Conservation (phyloP, 805 yeast genomes). For the Millerozyma miso region DNA sequence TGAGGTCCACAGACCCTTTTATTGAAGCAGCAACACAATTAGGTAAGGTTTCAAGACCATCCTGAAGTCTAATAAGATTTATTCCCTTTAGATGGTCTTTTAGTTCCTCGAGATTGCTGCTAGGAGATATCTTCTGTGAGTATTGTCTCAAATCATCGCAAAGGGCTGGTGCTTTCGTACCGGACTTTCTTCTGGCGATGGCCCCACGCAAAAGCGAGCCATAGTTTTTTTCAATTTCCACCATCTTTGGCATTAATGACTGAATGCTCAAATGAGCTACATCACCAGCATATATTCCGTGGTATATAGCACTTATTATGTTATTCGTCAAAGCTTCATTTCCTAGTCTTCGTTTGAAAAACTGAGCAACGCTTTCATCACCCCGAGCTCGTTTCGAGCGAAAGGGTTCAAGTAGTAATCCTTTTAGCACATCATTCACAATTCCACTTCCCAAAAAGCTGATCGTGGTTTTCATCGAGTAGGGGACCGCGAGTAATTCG, state of each 20-base stretch:
- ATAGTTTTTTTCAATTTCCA: constrained; percentile 51
- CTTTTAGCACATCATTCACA: constrained; percentile 37
- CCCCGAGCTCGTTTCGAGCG: constrained; percentile 18
- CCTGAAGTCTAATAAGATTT: constrained; percentile 58
- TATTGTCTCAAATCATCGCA: constrained; percentile 29
- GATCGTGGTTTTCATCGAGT: constrained; percentile 26
- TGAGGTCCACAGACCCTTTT: constrained; percentile 39
- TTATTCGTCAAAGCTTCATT: constrained; percentile 44
- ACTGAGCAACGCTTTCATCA: constrained; percentile 73
- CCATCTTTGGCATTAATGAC: constrained; percentile 53
- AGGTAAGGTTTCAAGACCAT: constrained; percentile 58
- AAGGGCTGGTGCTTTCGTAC: constrained; percentile 2
- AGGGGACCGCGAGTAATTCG: constrained; percentile 53
- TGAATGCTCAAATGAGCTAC: constrained; percentile 59
- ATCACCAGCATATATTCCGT: constrained; percentile 87
- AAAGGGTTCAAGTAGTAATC: constrained; percentile 52
- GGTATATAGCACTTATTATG: constrained; percentile 73
- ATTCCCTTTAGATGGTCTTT: constrained; percentile 40
- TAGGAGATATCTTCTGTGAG: constrained; percentile 34
- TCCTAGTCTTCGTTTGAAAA: constrained; percentile 69
- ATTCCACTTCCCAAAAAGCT: constrained; percentile 36
- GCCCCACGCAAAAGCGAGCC: constrained; percentile 55
- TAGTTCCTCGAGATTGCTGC: constrained; percentile 34
- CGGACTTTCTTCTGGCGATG: constrained; percentile 12
- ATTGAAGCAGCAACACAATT: constrained; percentile 37